Base-by-base conservation (phyloP, 805 yeast genomes). In the Barnettozyma vustinii region DNA sequence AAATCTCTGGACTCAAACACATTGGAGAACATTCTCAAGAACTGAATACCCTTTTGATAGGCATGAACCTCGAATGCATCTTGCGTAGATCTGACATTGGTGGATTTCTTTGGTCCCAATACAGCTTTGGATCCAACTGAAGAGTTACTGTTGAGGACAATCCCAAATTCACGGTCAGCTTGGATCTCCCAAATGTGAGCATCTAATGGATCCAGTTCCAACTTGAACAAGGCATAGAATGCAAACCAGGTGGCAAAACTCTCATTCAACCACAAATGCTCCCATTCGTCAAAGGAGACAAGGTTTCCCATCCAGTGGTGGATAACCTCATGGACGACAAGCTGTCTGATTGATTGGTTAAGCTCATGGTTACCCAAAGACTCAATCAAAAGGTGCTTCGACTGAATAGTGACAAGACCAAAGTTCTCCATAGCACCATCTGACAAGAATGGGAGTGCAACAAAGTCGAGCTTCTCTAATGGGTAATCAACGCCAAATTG, bases 371-470 rank as follows among this genome's bases (percentile, higher is more conserved):
- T 48, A 4, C 64, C 59, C 40, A 71, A 53, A 1, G 61, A 56
- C 0, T 74, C 69, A 15, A 73, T 52, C 18, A 77, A 52, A 8
- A 77, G 55, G 54, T 80, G 82, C 42, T 75, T 74, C 45, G 77
- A 74, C 47, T 81, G 74, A 8, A 83, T 71, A 2, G 84, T 77
- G 45, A 87, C 73, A 66, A 84, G 65, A 4, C 88, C 86, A 78
- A 84, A 82, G 61, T 86, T 85, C 61, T 87, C 95, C 81, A 84
- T 86, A 2, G 87, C 95, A 50, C 87, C 86, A 61, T 85, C 92
- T 26, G 80, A 73, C 48, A 87, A 68, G 56, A 81, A 83, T 9
- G 94, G 94, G 9, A 87, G 63, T 1, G 86, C 77, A 4, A 82
- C 77, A 42, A 87, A 66, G 59, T 86, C 94, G 23, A 87, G 64